Percentiles rank a stretch among this genome's conserved stretches.
These are phyloP conservation scores for Solanum hybrid DNA, from an alignment of 305 asterid species.

Conservation along the genomic window DNA sequence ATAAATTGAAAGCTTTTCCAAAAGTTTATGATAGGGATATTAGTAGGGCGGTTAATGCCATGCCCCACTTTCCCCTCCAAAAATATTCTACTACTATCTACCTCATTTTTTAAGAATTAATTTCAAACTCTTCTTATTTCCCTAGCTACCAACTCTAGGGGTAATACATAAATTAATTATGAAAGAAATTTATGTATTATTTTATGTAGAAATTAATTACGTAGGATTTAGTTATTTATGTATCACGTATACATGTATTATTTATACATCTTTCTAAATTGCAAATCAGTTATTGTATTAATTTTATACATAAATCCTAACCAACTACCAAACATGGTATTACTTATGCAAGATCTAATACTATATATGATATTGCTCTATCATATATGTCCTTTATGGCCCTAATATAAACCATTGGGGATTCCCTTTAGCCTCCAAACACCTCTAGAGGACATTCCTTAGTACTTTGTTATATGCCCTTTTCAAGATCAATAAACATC, in stretches of 20 bases:
- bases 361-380: not conserved
- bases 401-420: not conserved
- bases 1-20: not conserved
- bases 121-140: not conserved
- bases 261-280: no score
- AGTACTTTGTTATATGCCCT: not conserved
- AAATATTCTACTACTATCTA: not conserved
- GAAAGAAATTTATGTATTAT: no score
- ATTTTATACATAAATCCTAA: no score
- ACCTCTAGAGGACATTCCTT: not conserved
- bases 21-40: constrained; percentile 1
- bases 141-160: not conserved
- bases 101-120: not conserved
- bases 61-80: not conserved
- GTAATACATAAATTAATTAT: no score
- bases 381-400: not conserved
- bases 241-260: no score
- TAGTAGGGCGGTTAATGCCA: not conserved
- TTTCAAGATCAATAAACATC: not conserved
- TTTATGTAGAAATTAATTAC: no score
- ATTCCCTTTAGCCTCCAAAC: not conserved
- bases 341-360: not conserved
- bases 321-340: not conserved
- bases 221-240: no score
- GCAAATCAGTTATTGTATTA: no score